Conservation (phyloP, 148 eudicot species). For the Rhododendron simsii region DNA sequence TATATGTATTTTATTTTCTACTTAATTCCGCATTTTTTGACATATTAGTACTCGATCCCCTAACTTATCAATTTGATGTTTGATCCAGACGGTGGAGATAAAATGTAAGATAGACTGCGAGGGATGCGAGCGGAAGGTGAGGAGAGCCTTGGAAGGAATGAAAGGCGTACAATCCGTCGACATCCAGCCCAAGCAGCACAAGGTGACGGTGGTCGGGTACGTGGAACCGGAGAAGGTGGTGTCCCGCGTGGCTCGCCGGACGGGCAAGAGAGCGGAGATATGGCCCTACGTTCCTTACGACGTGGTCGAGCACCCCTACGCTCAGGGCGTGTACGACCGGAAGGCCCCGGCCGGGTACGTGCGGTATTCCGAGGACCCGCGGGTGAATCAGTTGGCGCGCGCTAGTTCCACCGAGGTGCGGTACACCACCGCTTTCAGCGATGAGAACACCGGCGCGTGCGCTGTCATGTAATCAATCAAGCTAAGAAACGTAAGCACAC, state of each 20-base stretch:
- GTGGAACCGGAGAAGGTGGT: conserved; percentile 82
- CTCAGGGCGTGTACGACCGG: conserved; percentile 63
- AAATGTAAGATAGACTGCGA: conserved; percentile 80
- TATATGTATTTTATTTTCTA: no score
- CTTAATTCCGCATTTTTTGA: no score
- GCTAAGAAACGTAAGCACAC: neutral
- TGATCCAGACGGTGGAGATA: conserved; percentile 75
- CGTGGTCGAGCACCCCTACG: conserved; percentile 78
- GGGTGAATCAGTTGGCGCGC: conserved; percentile 45
- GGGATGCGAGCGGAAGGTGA: conserved; percentile 82
- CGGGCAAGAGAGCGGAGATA: conserved; percentile 73
- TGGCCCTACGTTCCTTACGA: conserved; percentile 95
- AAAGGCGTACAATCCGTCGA: conserved; percentile 69
- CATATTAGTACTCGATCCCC: no score
- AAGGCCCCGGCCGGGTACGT: conserved; percentile 91
- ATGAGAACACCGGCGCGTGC: conserved; percentile 76
- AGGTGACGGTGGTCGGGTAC: conserved; percentile 67
- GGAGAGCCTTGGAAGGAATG: conserved; percentile 83
- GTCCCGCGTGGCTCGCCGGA: conserved; percentile 60
- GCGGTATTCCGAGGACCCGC: conserved; percentile 42
- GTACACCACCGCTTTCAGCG: conserved; percentile 86
- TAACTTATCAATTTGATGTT: neutral
- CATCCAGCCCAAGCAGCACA: conserved; percentile 57
- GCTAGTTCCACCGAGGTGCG: conserved; percentile 88
- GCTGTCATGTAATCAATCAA: conserved; percentile 51